These are phyloP conservation scores for Helicostylum pulchrum DNA, from an alignment of 192 early-diverging fungal genomes.

Conservation along the genomic window DNA sequence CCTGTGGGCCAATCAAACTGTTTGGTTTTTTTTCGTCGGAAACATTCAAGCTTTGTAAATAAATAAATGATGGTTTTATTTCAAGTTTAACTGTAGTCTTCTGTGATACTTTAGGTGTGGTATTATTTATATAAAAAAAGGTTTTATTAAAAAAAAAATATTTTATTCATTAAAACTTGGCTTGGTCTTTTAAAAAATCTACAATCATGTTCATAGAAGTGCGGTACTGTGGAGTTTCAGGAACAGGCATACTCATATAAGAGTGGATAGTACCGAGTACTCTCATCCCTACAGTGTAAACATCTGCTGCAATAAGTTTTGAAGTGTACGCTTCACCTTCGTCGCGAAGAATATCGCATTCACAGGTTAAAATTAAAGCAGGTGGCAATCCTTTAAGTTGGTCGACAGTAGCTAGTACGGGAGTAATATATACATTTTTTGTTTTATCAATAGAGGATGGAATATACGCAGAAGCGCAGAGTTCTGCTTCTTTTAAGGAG, in stretches of 20 bases:
- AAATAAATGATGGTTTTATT: no score
- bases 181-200: constrained; percentile 6
- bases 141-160: not conserved
- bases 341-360: constrained; percentile 24
- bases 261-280: constrained; percentile 15
- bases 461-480: constrained; percentile 2
- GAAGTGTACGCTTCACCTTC: constrained; percentile 21
- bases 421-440: not conserved
- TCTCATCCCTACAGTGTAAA: constrained; percentile 24
- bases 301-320: constrained; percentile 12
- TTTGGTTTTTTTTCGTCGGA: no score
- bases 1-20: no score
- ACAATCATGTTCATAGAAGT: not conserved
- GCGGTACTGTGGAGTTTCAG: constrained; percentile 4
- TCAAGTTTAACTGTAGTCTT: no score
- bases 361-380: constrained; percentile 22
- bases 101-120: no score
- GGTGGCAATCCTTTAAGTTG: constrained; percentile 16
- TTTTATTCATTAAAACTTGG: not conserved
- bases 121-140: no score
- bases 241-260: not conserved
- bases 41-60: no score
- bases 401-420: constrained; percentile 5
- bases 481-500: not conserved
- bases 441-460: not conserved